Percentiles rank a stretch among this genome's conserved stretches.
These are phyloP conservation scores for Paracorniculantispora psalliotae DNA, from an alignment of 2,329 filamentous ascomycete species.

Conservation along the genomic window DNA sequence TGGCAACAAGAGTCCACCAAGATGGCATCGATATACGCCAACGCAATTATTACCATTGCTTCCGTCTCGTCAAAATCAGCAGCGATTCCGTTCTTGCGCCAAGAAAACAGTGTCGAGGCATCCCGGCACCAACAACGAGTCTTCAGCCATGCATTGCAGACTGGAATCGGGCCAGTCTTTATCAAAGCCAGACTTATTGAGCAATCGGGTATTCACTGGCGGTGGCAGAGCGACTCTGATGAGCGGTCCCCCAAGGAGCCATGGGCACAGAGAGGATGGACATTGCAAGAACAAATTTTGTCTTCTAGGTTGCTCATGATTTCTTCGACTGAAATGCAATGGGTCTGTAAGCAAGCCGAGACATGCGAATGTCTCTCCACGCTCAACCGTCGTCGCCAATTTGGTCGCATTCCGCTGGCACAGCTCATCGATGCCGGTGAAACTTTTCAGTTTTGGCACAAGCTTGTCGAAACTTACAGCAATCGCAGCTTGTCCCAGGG, in stretches of 20 bases:
- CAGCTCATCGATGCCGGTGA: constrained; percentile 15
- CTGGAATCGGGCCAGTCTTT: background rate
- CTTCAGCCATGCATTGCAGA: background rate
- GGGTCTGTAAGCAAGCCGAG: constrained; percentile 17
- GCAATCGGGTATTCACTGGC: background rate
- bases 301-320: constrained; percentile 6
- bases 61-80: constrained; percentile 13
- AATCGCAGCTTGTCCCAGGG: constrained; percentile 19
- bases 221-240: background rate
- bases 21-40: constrained; percentile 18
- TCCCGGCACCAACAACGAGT: background rate
- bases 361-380: constrained; percentile 23
- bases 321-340: constrained; percentile 14
- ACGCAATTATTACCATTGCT: constrained; percentile 17
- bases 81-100: constrained; percentile 7
- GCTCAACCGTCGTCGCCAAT: constrained; percentile 21
- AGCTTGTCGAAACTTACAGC: constrained; percentile 25
- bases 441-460: constrained; percentile 25
- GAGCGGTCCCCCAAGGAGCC: constrained; percentile 12
- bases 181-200: background rate
- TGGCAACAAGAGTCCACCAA: constrained; percentile 16
- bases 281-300: constrained; percentile 15
- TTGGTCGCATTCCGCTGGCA: constrained; percentile 17
- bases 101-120: background rate
- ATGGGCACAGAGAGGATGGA: constrained; percentile 15